phyloP scores from a whole-genome alignment of 805 yeast species.

The Kluyveromyces lactis region DNA sequence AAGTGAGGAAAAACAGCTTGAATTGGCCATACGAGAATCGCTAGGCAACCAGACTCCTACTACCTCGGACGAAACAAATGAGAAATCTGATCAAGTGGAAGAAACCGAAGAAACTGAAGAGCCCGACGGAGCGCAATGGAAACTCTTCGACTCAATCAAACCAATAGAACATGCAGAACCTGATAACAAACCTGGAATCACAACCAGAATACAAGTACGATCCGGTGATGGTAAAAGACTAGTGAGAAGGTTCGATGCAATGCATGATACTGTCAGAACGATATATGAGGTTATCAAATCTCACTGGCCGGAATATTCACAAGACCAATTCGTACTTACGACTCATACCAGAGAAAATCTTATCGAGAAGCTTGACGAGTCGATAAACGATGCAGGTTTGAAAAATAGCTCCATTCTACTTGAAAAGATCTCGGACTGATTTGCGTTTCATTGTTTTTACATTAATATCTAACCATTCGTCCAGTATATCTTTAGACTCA shows the following conservation, averaged over 20 bases:
- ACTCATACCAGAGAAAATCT: conserved; percentile 51
- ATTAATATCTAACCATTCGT: too few relatives aligned
- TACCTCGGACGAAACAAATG: conserved; percentile 20
- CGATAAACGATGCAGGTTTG: conserved; percentile 68
- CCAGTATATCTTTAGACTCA: too few relatives aligned
- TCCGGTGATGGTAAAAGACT: conserved; percentile 79
- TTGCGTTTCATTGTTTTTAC: background rate
- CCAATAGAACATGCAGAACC: conserved; percentile 60
- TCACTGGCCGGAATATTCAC: conserved; percentile 36
- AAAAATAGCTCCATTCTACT: conserved; percentile 73
- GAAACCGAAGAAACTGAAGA: conserved; percentile 8
- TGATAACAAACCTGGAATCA: conserved; percentile 37
- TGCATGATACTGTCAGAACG: conserved; percentile 47
- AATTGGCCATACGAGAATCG: conserved; percentile 64
- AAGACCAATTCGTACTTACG: conserved; percentile 46
- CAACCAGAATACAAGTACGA: conserved; percentile 81
- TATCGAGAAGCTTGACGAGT: conserved; percentile 40
- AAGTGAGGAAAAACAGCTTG: conserved; percentile 79
- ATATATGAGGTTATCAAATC: conserved; percentile 64
- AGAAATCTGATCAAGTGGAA: conserved; percentile 10
- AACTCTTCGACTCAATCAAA: conserved; percentile 41
- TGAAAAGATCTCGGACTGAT: conserved; percentile 36
- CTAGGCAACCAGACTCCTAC: conserved; percentile 28
- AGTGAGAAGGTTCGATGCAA: conserved; percentile 53
- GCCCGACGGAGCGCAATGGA: conserved; percentile 30